Evolutionary conservation across 495 filamentous ascomycete species (phyloP), one percentile per base, ranked within the genome.

Genomic region (Hyaloscypha bicolor): DNA sequence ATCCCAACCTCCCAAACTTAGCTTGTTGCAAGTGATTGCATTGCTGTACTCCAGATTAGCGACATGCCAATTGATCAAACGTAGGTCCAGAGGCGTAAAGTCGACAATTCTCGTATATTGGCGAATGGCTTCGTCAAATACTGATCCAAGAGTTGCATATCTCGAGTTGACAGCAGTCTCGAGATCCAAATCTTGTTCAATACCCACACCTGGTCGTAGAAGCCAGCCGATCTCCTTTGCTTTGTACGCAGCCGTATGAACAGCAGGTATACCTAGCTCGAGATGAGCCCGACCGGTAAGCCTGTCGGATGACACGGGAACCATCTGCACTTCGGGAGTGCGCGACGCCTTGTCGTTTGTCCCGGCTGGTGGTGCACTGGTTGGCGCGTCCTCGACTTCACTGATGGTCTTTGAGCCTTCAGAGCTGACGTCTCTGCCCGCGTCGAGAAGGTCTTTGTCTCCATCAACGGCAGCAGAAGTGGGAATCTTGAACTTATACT

Each of bases 41-140:
- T 97, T 98, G 56, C 94, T 94, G 73, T 99, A 99, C 74, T 99
- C 95, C 33, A 98, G 83, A 73, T 99, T 99, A 66, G 96, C 95
- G 75, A 97, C 89, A 78, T 99, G 96, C 95, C 95, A 99, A 73
- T 98, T 99, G 71, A 97, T 83, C 37, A 98, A 82, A 56, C 95
- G 85, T 78, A 96, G 88, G 71, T 97, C 95, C 73, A 91, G 91
- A 0, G 93, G 86, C 0, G 87, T 92, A 32, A 99, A 79, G 55
- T 95, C 89, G 22, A 97, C 83, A 63, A 98, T 84, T 51, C 84
- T 84, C 67, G 91, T 89, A 76, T 97, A 99, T 72, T 98, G 93
- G 25, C 83, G 83, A 61, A 97, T 87, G 21, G 93, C 92, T 63
- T 92, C 90, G 71, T 99, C 92, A 84, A 97, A 92, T 3, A 93